These are phyloP conservation scores for Emericellopsis terricola DNA, from an alignment of 495 filamentous ascomycete species.

Conservation along the genomic window DNA sequence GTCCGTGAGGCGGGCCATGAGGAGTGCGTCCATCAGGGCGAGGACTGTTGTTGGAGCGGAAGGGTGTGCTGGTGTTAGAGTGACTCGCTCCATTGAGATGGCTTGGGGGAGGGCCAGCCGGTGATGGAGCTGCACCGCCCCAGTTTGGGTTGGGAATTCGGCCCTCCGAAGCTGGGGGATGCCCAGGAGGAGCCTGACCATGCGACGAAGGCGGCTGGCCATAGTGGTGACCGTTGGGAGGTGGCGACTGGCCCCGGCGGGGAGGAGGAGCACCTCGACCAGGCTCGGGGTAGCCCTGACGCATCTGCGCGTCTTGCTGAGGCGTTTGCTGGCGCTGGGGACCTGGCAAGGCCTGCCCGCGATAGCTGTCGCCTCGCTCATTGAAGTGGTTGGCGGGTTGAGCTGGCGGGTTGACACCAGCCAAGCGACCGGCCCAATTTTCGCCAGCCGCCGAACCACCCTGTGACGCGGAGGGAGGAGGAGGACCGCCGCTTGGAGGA, in stretches of 20 bases:
- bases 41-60: slow-evolving; percentile 45
- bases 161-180: slow-evolving; percentile 1
- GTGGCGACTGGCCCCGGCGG: slow-evolving; percentile 10
- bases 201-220: slow-evolving; percentile 25
- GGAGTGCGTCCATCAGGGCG: slow-evolving; percentile 52
- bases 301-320: slow-evolving; percentile 50
- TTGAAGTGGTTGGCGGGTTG: slow-evolving; percentile 67
- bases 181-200: slow-evolving; percentile 10
- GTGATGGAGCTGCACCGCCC: slow-evolving; percentile 42
- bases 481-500: slow-evolving; percentile 9
- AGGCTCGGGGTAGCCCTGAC: slow-evolving; percentile 51
- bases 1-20: slow-evolving; percentile 76
- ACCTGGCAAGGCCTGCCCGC: slow-evolving; percentile 39
- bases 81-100: slow-evolving; percentile 6
- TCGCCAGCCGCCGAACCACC: slow-evolving; percentile 45
- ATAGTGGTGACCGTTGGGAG: slow-evolving; percentile 11
- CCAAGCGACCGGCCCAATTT: slow-evolving; percentile 61
- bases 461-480: slow-evolving; percentile 20
- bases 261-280: slow-evolving; percentile 38
- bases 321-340: slow-evolving; percentile 47
- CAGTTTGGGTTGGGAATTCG: slow-evolving; percentile 59
- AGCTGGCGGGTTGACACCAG: slow-evolving; percentile 55
- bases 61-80: slow-evolving; percentile 46
- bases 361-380: slow-evolving; percentile 44
- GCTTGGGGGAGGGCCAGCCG: slow-evolving; percentile 22